Evolutionary conservation across 2,329 filamentous ascomycete genomes (phyloP), one percentile per base, ranked within the genome.

Genomic region (Sporothrix humicola): DNA sequence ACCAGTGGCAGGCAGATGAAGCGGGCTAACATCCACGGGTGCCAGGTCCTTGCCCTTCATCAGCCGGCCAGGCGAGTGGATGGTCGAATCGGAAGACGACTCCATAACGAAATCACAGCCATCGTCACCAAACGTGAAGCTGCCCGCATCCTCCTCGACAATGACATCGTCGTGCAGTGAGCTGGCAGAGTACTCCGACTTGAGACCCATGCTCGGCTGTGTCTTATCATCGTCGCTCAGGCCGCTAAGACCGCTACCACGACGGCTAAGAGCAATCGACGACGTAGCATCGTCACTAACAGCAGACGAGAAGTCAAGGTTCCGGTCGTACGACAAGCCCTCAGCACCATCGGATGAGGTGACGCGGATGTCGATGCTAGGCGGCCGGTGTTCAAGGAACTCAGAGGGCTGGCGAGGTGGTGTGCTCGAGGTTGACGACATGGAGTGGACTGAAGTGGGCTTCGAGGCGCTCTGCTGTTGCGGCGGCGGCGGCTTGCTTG

Each of bases 81-180:
- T 81, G 2, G 82, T 81, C 1, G 83, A 85, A 68, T 83, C 83
- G 3, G 80, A 81, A 10, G 81, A 79, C 3, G 84, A 82, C 20
- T 80, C 77, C 68, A 78, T 74, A 0, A 73, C 68, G 31, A 74
- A 69, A 23, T 77, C 72, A 72, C 75, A 76, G 26, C 74, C 73
- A 44, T 72, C 69, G 68, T 77, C 66, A 52, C 72, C 59, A 73
- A 78, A 75, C 8, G 84, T 82, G n/a, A 83, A 76, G 17, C 78
- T 79, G 26, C 78, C 81, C 1, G 78, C 75, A 31, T 82, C 77
- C 75, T 88, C 87, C 76, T 87, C 87, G 1, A 82, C 78, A 56
- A 87, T 87, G 61, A 85, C 80, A 9, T 85, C 85, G 59, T 89
- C 87, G 31, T 87, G 85, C 15, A 89, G 79, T 7, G 86, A 88